phyloP scores from a whole-genome alignment of 2,329 filamentous ascomycete species.

The Pezicula rhizophila region DNA sequence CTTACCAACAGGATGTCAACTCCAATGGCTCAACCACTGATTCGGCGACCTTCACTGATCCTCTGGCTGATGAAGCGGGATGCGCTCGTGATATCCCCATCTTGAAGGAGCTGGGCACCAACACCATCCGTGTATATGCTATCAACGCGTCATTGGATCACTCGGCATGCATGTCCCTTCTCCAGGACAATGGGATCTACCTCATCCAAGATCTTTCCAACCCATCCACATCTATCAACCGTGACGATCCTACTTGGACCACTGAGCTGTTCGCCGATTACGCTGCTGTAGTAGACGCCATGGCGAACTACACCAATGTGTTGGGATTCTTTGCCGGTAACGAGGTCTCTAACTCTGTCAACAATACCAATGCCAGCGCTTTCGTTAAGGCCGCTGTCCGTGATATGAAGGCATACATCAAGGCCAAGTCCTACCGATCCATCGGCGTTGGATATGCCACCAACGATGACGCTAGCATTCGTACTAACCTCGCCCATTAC shows the following conservation, averaged over 20 bases:
- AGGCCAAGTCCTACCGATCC: slow-evolving; percentile 65
- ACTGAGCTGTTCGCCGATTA: slow-evolving; percentile 74
- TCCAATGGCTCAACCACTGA: slow-evolving; percentile 45
- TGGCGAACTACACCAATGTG: slow-evolving; percentile 81
- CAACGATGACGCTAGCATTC: slow-evolving; percentile 83
- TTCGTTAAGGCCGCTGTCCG: slow-evolving; percentile 97
- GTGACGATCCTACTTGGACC: slow-evolving; percentile 73
- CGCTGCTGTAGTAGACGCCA: slow-evolving; percentile 72
- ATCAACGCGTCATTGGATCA: slow-evolving; percentile 78
- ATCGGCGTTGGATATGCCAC: slow-evolving; percentile 94
- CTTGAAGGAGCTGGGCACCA: slow-evolving; percentile 73
- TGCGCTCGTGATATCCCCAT: slow-evolving; percentile 86
- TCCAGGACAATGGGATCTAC: slow-evolving; percentile 86
- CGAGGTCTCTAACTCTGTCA: slow-evolving; percentile 84
- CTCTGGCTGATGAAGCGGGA: slow-evolving; percentile 62
- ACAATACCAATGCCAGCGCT: slow-evolving; percentile 85
- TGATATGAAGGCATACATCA: slow-evolving; percentile 93
- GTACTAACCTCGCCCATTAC: slow-evolving; percentile 77
- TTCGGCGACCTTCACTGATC: slow-evolving; percentile 65
- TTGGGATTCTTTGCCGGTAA: slow-evolving; percentile 99
- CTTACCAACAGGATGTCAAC: slow-evolving; percentile 80
- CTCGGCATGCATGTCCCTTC: slow-evolving; percentile 73
- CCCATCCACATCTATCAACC: slow-evolving; percentile 78
- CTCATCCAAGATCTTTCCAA: slow-evolving; percentile 86
- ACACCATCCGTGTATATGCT: slow-evolving; percentile 92